Evolutionary conservation across 768 basidiomycete species (phyloP).

Genomic region (Podaxis sp.): DNA sequence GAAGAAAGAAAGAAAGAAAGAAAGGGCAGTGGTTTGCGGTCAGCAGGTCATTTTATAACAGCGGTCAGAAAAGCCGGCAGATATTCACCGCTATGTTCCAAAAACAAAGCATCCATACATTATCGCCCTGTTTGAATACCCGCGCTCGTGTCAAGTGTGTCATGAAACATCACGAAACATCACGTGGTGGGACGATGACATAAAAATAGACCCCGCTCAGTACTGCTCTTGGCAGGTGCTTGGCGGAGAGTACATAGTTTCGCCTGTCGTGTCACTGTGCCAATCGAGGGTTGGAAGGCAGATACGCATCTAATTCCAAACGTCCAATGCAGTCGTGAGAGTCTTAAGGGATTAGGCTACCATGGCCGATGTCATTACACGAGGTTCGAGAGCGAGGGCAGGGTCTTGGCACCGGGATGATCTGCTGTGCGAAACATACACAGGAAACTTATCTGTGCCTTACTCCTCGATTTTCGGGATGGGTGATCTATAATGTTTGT

Average conservation of each 20-base stretch:
- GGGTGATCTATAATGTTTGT: neutral
- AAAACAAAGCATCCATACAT: too few relatives aligned
- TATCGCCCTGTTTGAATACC: too few relatives aligned
- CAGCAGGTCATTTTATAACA: too few relatives aligned
- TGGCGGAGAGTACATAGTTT: neutral
- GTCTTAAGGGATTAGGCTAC: neutral
- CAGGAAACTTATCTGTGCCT: neutral
- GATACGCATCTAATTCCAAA: neutral
- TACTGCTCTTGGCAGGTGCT: neutral
- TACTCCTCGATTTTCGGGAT: neutral
- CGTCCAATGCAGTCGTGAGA: neutral
- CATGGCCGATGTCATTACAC: neutral
- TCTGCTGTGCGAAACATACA: neutral
- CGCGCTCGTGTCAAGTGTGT: too few relatives aligned
- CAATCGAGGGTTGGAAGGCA: neutral
- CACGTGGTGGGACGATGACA: neutral
- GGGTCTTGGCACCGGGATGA: neutral
- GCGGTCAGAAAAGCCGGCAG: too few relatives aligned
- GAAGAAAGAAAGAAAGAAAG: too few relatives aligned
- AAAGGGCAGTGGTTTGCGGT: too few relatives aligned
- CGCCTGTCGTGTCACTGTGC: neutral
- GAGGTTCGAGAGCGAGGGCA: neutral
- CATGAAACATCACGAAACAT: too few relatives aligned
- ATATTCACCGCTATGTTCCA: too few relatives aligned
- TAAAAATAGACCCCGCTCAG: neutral